Evolutionary conservation across 768 basidiomycete species (phyloP), one percentile per base, ranked within the genome.

Genomic region (Tremella fuciformis): DNA sequence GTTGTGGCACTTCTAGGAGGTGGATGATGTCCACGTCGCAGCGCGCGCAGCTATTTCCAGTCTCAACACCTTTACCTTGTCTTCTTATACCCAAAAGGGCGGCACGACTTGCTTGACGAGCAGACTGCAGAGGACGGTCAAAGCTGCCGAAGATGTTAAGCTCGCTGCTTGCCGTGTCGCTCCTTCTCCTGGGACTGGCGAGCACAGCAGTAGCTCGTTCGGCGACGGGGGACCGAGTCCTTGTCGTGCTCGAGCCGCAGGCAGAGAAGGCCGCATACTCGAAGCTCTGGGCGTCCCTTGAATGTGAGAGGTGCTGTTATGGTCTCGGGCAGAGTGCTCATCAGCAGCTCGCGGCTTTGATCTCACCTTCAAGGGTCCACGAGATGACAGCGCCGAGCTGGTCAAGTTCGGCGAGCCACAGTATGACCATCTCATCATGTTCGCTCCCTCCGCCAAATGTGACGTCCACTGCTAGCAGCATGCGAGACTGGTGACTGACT

Each of bases 381-480:
- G 86, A 76, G 88, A 87, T 52, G 83, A 84, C 46, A 78, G 78
- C 48, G 88, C 89, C 9, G 76, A 81, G 21, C 77, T 91, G 40
- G 79, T 86, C 21, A 81, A 86, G 69, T 85, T 86, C 74, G 89
- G 85, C 66, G 82, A 86, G 19, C 83, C 87, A 39, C 80, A 82
- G 48, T 96, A 90, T 78, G 83, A 86, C 48, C 91, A 97, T 73
- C 84, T 96, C 77, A 84, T 97, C 63, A 75, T 97, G 63, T 86
- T 96, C 60, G 83, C 91, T 1, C 87, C 92, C 11, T 84, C 88
- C 59, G 82, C 87, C 44, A 96, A 96, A 81, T 81, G 94, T 94
- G 70, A 71, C 84, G 57, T 26, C 15, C 25, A 2, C 18, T 9
- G 18, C 22, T 2, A 8, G 3, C 13, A 34, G 11, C 13, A 48